Conservation (phyloP, 257 asterid species). For the Coffea canephora region DNA sequence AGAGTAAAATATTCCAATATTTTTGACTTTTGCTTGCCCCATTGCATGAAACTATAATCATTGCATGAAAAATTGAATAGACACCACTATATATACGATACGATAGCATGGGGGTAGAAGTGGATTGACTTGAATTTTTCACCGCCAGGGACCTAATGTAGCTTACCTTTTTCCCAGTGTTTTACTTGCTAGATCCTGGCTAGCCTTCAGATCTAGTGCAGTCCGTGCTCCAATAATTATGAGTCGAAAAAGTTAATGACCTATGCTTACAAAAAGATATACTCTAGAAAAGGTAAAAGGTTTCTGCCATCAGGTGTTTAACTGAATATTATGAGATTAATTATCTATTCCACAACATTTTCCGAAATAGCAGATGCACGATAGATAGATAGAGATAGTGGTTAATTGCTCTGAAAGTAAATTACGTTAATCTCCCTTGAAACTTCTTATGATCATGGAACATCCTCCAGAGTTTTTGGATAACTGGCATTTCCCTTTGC, state of each 20-base stretch:
- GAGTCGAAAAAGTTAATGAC: neutral
- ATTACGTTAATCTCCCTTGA: neutral
- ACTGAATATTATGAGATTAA: no score
- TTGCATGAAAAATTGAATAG: slow-evolving; percentile 30
- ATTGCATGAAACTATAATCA: slow-evolving; percentile 29
- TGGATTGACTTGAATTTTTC: slow-evolving; percentile 6
- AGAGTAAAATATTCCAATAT: slow-evolving; percentile 20
- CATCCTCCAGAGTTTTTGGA: no score
- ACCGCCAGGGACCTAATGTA: neutral
- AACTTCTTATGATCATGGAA: neutral
- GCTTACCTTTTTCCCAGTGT: slow-evolving; percentile 3
- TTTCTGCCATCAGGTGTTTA: no score
- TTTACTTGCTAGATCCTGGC: neutral
- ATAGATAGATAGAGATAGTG: no score
- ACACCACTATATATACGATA: slow-evolving; percentile 20
- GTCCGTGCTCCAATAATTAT: neutral
- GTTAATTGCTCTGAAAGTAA: no score
- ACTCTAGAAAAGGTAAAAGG: no score
- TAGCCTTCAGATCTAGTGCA: neutral
- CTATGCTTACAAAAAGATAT: neutral
- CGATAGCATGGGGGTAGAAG: neutral
- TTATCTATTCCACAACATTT: no score
- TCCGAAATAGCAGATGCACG: no score
- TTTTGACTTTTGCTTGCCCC: slow-evolving; percentile 26
- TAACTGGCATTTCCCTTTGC: neutral